Evolutionary conservation across 441 rosid species (phyloP), one percentile per base, ranked within the genome.

Genomic region (Pelargonium hybrid): DNA sequence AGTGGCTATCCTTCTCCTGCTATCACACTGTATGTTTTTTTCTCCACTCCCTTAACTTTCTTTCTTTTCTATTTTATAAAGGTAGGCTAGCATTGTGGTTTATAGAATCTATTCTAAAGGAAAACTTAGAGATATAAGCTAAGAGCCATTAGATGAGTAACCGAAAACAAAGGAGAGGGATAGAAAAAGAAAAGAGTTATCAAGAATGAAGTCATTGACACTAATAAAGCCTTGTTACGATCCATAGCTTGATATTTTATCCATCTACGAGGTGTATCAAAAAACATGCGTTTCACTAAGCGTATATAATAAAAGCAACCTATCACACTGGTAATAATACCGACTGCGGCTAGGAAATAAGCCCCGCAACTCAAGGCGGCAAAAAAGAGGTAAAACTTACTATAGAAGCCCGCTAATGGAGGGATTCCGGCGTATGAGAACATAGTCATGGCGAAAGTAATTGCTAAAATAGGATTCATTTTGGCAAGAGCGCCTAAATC

Each of bases 401-500:
- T 52, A 52, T 18, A 52, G 8, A 52, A 52, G 7, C 17, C 59
- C 20, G 59, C 59, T 52, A 52, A 52, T 7, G 59, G 17, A 6
- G 59, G 59, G 0, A 52, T 52, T 52, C 59, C 59, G 1, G 59
- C 59, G 21, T 52, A 52, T 52, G 59, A 52, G 21, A 52, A 52
- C 21, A 52, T 52, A 52, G 59, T 52, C 15, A 52, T 52, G 21
- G 59, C 17, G 18, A 52, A 52, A 18, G 59, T 52, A 4, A 52
- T 52, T n/a, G 59, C 17, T 7, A 18, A 52, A 52, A 52, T 52
- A 15, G 59, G 59, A 52, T 52, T 15, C 9, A 18, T 31, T 41
- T 41, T 41, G 47, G 47, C 47, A 64, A 65, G 41, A 65, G 68
- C 45, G 9, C 68, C 68, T 37, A 65, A 65, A 65, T 65, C 47